phyloP scores from a whole-genome alignment of 2,329 filamentous ascomycete species.

The Chrysoporthe cubensis region DNA sequence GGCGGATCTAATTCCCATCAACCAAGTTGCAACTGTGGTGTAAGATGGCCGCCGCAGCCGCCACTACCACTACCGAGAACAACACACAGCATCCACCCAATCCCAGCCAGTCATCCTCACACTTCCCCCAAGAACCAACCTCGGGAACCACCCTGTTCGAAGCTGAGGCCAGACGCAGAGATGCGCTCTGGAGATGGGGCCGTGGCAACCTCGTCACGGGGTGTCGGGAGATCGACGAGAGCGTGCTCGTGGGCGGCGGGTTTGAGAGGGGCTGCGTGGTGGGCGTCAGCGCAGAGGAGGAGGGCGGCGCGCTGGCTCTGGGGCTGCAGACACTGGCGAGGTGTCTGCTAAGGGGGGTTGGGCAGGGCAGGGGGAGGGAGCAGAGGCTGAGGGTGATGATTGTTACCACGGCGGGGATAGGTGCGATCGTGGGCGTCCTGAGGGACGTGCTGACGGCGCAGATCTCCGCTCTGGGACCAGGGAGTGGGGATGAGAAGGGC shows the following conservation, averaged over 20 bases:
- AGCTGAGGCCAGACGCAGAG: slow-evolving; percentile 43
- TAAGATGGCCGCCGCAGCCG: not conserved
- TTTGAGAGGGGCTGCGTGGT: slow-evolving; percentile 56
- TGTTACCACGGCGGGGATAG: slow-evolving; percentile 52
- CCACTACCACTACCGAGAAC: not conserved
- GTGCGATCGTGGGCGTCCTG: slow-evolving; percentile 46
- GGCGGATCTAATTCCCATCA: not conserved
- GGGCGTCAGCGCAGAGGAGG: slow-evolving; percentile 58
- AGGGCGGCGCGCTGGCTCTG: slow-evolving; percentile 52
- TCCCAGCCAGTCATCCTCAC: not conserved
- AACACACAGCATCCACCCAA: not conserved
- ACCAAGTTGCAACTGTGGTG: not conserved
- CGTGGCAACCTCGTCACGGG: slow-evolving; percentile 43
- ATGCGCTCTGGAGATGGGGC: slow-evolving; percentile 38
- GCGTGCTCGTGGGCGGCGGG: slow-evolving; percentile 46
- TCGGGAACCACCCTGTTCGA: slow-evolving; percentile 48
- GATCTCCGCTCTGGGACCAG: slow-evolving; percentile 29
- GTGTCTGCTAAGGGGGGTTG: slow-evolving; percentile 20
- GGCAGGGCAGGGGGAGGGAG: slow-evolving; percentile 33
- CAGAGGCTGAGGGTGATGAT: slow-evolving; percentile 43
- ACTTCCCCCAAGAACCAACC: slow-evolving; percentile 39
- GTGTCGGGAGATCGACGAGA: slow-evolving; percentile 53
- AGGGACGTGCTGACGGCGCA: slow-evolving; percentile 46
- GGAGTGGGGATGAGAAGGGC: slow-evolving; percentile 29
- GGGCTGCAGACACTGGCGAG: slow-evolving; percentile 32